These are phyloP conservation scores for Yarrowia deformans DNA, from an alignment of 805 yeast genomes.

Conservation along the genomic window DNA sequence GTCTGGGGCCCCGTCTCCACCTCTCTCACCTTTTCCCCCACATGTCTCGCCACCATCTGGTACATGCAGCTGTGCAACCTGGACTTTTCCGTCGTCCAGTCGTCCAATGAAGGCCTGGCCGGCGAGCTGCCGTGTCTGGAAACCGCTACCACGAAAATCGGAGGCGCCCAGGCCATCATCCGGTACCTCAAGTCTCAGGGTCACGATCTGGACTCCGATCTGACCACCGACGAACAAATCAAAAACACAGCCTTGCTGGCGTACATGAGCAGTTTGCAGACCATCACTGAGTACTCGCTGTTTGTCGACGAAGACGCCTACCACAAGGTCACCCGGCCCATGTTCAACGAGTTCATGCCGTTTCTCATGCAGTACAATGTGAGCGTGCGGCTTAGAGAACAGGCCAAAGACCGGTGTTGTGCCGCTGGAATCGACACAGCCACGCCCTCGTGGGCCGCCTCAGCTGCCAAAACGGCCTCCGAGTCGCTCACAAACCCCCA, in stretches of 20 bases:
- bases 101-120: constrained; percentile 42
- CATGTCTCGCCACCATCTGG: constrained; percentile 47
- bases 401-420: constrained; percentile 51
- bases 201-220: constrained; percentile 7
- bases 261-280: constrained; percentile 34
- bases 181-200: constrained; percentile 38
- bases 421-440: constrained; percentile 33
- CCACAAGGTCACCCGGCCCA: constrained; percentile 46
- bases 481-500: constrained; percentile 20
- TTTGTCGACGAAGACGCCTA: constrained; percentile 46
- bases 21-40: constrained; percentile 45
- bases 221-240: background rate
- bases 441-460: constrained; percentile 28
- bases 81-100: constrained; percentile 42
- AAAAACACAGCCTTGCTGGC: constrained; percentile 39
- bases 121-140: constrained; percentile 44
- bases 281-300: constrained; percentile 41
- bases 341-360: constrained; percentile 42
- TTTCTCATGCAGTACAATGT: constrained; percentile 43
- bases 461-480: constrained; percentile 57
- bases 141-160: constrained; percentile 16
- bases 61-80: constrained; percentile 33
- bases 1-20: constrained; percentile 45
- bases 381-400: constrained; percentile 56
- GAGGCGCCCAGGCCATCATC: constrained; percentile 44